phyloP scores from a whole-genome alignment of 805 yeast species.

The Suhomyces kilbournensis region DNA sequence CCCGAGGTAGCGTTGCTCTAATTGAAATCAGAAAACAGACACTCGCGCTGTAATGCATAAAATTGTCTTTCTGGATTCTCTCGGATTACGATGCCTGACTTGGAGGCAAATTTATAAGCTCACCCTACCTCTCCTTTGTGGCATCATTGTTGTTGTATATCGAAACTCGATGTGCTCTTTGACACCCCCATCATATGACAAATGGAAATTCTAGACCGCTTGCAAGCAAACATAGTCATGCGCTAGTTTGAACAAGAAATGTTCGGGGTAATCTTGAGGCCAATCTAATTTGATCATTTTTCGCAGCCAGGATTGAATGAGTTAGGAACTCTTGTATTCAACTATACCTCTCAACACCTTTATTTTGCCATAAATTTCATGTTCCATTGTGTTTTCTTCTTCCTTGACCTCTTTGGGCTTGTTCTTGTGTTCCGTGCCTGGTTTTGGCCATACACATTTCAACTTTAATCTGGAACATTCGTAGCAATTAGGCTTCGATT shows the following conservation, averaged over 20 bases:
- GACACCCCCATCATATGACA: background rate
- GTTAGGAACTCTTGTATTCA: constrained; percentile 31
- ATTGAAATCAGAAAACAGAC: background rate
- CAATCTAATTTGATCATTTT: background rate
- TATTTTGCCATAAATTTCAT: constrained; percentile 55
- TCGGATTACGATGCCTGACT: background rate
- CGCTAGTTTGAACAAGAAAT: background rate
- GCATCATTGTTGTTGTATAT: background rate
- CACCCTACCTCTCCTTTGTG: background rate
- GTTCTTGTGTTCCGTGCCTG: constrained; percentile 63
- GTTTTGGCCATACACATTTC: constrained; percentile 70
- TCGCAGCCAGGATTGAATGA: background rate
- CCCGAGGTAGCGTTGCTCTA: background rate
- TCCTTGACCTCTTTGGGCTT: constrained; percentile 49
- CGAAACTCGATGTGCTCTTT: background rate
- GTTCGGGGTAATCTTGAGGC: background rate
- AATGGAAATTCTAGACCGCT: background rate
- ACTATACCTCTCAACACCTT: constrained; percentile 64
- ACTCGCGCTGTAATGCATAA: background rate
- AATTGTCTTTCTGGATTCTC: background rate
- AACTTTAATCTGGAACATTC: constrained; percentile 67
- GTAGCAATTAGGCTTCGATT: constrained; percentile 59
- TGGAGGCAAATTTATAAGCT: background rate
- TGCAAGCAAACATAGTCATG: background rate
- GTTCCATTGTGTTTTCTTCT: constrained; percentile 52